Conservation (phyloP, 345 rosid genomes). For the Sisymbrium irio region DNA sequence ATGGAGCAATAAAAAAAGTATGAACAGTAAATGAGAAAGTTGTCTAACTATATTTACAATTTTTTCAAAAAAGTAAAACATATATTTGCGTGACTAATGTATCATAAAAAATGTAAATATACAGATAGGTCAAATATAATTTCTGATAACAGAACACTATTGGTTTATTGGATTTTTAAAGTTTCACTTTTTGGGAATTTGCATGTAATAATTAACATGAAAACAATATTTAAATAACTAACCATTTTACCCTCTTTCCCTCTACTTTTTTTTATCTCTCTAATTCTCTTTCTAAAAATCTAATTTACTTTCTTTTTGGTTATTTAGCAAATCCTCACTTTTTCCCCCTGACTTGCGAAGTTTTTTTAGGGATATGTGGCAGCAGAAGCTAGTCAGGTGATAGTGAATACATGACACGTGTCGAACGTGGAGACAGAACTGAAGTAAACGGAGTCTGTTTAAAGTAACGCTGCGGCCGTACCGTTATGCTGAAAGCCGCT, state of each 20-base stretch:
- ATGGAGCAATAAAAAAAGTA: background rate
- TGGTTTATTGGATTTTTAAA: background rate
- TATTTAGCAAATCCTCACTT: too few relatives aligned
- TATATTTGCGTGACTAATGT: too few relatives aligned
- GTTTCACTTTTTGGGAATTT: too few relatives aligned
- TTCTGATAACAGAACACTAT: background rate
- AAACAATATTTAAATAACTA: too few relatives aligned
- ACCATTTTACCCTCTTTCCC: too few relatives aligned
- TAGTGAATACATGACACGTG: background rate
- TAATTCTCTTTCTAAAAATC: too few relatives aligned
- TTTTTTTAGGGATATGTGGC: background rate
- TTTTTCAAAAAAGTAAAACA: background rate
- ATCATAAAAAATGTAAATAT: background rate
- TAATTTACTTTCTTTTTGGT: too few relatives aligned
- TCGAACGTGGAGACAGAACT: background rate
- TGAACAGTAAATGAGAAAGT: background rate
- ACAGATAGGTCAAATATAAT: background rate
- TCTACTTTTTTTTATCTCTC: too few relatives aligned
- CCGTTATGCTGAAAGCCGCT: constrained; percentile 31
- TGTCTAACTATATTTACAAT: background rate
- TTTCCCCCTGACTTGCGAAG: background rate
- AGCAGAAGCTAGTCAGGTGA: constrained; percentile 9
- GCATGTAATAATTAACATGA: too few relatives aligned
- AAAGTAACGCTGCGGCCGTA: constrained; percentile 15
- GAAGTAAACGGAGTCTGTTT: constrained; percentile 25